Evolutionary conservation across 768 basidiomycete species (phyloP), one percentile per base, ranked within the genome.

Genomic region (Termitomyces sp.): DNA sequence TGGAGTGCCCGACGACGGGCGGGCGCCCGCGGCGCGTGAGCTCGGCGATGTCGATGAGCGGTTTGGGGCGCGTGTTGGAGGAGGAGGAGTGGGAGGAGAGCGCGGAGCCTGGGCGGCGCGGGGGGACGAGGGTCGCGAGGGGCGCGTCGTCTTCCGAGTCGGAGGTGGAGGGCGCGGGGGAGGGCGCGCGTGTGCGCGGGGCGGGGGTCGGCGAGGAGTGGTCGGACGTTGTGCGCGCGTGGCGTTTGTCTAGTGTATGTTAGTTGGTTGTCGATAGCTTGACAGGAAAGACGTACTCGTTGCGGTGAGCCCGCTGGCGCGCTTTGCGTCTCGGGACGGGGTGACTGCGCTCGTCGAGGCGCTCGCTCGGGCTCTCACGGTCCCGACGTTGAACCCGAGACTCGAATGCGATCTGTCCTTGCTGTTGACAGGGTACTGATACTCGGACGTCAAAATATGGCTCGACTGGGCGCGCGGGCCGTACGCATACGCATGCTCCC

Each of bases 71-170:
- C 12, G 41, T 12, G 47, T 28, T 33, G 16, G 61, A 57, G 24
- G 58, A 64, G 7, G 71, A 72, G 33, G 75, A 75, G 55, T 70
- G 69, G 7, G 73, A 71, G 7, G 81, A 81, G 58, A 78, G 69
- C 18, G 86, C 77, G 61, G 85, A 88, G 18, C 86, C 87, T 16
- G 89, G 88, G 36, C 90, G 78, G 49, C 75, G 79, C 12, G 89
- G 88, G 0, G 76, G 75, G 7, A 88, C 72, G 36, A 90, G 74
- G 1, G 73, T 76, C 0, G 86, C 84, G 36, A 92, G 76, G 13
- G 89, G 90, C 2, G 83, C 80, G 57, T 87, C 81, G 53, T 82
- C 83, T 78, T 81, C 34, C 1, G 55, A 45, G 36, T 37, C 34
- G 1, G 75, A 75, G 62, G 45, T 39, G 34, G 56, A 44, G 29